These are phyloP conservation scores for Aethionema arabicum DNA, from an alignment of 345 rosid genomes.

Conservation along the genomic window DNA sequence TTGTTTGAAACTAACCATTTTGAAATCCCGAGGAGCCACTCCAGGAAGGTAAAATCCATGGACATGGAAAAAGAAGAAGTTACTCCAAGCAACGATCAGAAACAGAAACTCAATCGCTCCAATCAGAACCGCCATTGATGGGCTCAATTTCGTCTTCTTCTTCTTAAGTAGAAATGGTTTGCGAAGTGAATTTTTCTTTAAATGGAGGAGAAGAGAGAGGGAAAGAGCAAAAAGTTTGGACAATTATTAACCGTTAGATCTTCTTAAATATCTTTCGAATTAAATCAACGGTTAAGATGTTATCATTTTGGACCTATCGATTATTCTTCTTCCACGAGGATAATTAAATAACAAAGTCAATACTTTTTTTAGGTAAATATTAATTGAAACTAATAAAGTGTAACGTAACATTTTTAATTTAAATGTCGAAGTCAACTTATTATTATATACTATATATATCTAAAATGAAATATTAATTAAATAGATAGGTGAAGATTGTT, in stretches of 20 bases:
- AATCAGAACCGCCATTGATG: constrained; percentile 44
- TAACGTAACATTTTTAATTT: constrained; percentile 12
- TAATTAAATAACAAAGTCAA: constrained; percentile 25
- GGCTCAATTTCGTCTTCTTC: constrained; percentile 18
- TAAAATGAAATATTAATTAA: too few relatives aligned
- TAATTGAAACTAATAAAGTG: not conserved
- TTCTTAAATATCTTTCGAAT: not conserved
- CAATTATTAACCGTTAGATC: constrained; percentile 16
- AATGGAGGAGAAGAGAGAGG: constrained; percentile 7
- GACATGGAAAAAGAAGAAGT: constrained; percentile 27
- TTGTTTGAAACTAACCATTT: constrained; percentile 38
- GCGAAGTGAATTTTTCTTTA: constrained; percentile 24
- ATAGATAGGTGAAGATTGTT: constrained; percentile 26
- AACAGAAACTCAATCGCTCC: constrained; percentile 30
- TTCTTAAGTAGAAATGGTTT: constrained; percentile 8
- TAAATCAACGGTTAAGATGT: constrained; percentile 20
- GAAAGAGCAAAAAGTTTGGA: not conserved
- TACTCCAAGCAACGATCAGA: constrained; percentile 22
- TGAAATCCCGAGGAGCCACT: constrained; percentile 68
- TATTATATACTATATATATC: not conserved
- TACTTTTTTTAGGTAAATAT: not conserved
- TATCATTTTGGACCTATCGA: constrained; percentile 19
- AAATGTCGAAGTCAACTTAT: not conserved
- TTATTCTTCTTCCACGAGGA: constrained; percentile 12
- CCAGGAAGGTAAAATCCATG: constrained; percentile 76